phyloP scores from a whole-genome alignment of 768 basidiomycete genomes.

The Cyclocybe cylindracea region DNA sequence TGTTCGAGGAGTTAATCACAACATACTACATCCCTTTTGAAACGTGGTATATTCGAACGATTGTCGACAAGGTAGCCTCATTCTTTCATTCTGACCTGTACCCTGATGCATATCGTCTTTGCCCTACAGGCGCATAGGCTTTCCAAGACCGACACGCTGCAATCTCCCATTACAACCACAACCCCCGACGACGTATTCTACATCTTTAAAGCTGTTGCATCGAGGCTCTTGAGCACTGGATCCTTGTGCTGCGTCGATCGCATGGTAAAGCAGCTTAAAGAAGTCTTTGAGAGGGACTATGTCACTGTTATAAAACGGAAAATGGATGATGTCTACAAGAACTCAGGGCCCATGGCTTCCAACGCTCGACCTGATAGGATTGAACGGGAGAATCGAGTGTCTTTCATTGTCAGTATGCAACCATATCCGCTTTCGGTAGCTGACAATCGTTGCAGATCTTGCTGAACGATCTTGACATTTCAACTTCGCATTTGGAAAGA shows the following conservation, averaged over 20 bases:
- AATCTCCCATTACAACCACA: constrained; percentile 66
- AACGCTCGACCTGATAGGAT: constrained; percentile 66
- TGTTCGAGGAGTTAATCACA: constrained; percentile 67
- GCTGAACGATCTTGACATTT: constrained; percentile 94
- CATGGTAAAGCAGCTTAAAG: constrained; percentile 63
- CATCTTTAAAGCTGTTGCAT: constrained; percentile 83
- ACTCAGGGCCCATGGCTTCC: constrained; percentile 39
- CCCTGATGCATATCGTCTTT: neutral
- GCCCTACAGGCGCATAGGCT: constrained; percentile 78
- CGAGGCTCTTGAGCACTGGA: constrained; percentile 78
- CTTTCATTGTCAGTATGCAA: constrained; percentile 75
- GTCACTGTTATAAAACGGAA: constrained; percentile 78
- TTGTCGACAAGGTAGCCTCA: constrained; percentile 76
- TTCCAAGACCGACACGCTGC: constrained; percentile 70
- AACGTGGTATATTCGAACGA: constrained; percentile 84
- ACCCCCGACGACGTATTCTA: constrained; percentile 96
- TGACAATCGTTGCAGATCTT: constrained; percentile 55
- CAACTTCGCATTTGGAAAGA: constrained; percentile 85
- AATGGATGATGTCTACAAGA: constrained; percentile 86
- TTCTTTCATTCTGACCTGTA: neutral
- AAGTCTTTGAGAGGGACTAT: constrained; percentile 83
- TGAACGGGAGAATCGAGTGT: constrained; percentile 76
- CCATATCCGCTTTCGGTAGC: neutral
- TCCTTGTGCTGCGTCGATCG: constrained; percentile 57
- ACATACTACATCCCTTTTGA: constrained; percentile 89